Percentiles rank a stretch among this genome's conserved stretches.
These are phyloP conservation scores for Polyporus tsugae DNA, from an alignment of 1,284 basidiomycete genomes.

Conservation along the genomic window DNA sequence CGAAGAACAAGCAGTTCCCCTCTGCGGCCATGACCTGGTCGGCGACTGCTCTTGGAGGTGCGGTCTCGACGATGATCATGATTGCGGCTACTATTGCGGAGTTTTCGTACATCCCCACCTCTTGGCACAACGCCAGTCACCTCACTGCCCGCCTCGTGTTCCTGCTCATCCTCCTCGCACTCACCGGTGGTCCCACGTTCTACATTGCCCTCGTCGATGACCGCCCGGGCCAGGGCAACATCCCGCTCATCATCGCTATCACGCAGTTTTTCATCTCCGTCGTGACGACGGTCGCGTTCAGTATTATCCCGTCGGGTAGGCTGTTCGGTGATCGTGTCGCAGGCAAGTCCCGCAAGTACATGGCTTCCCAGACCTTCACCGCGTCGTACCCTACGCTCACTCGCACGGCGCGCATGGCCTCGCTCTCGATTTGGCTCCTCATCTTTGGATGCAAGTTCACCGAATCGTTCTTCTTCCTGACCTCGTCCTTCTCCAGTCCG, in stretches of 20 bases:
- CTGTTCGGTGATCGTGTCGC: slow-evolving; percentile 97
- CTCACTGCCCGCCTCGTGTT: slow-evolving; percentile 89
- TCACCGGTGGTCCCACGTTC: slow-evolving; percentile 90
- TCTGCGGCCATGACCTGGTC: slow-evolving; percentile 90
- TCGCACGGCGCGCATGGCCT: slow-evolving; percentile 75
- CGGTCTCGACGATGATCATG: slow-evolving; percentile 91
- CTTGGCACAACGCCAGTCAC: slow-evolving; percentile 97
- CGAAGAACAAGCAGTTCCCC: slow-evolving; percentile 62
- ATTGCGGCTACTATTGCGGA: slow-evolving; percentile 90
- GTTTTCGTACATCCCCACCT: slow-evolving; percentile 96
- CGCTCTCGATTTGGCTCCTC: slow-evolving; percentile 87
- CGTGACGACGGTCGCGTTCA: slow-evolving; percentile 81
- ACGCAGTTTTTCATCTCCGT: slow-evolving; percentile 92
- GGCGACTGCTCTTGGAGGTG: slow-evolving; percentile 91
- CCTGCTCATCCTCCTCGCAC: slow-evolving; percentile 84
- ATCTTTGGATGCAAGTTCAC: slow-evolving; percentile 93
- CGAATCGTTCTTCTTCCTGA: slow-evolving; percentile 97
- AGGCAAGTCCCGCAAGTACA: slow-evolving; percentile 92
- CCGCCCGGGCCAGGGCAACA: slow-evolving; percentile 55
- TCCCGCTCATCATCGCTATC: slow-evolving; percentile 87
- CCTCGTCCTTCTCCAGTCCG: slow-evolving; percentile 90
- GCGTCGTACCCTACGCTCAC: slow-evolving; percentile 89
- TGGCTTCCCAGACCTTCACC: slow-evolving; percentile 97
- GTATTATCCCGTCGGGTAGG: slow-evolving; percentile 88
- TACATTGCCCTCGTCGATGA: slow-evolving; percentile 87